phyloP scores from a whole-genome alignment of 2,329 filamentous ascomycete species.

The Phyllosticta citriasiana region DNA sequence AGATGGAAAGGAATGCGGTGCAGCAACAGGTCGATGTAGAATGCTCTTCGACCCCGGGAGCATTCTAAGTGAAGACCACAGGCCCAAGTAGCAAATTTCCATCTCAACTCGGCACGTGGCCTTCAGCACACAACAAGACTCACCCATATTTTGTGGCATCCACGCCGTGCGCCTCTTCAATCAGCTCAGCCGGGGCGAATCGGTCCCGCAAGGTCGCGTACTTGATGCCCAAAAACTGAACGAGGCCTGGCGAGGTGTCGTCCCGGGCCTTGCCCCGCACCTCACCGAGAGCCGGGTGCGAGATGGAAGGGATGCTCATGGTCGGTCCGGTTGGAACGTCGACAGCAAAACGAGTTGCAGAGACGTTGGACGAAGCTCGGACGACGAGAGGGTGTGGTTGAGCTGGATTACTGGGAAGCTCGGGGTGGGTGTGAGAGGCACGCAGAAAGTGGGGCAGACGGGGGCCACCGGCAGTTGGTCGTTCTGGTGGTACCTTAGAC shows the following conservation, averaged over 20 bases:
- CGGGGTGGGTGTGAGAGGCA: neutral
- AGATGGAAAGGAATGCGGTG: neutral
- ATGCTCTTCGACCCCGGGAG: neutral
- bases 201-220: constrained; percentile 30
- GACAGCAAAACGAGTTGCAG: neutral
- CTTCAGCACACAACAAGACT: neutral
- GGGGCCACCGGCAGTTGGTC: neutral
- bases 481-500: neutral
- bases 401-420: neutral
- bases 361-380: neutral
- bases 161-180: constrained; percentile 15
- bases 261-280: constrained; percentile 13
- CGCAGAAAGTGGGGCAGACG: neutral
- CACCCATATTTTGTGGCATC: constrained; percentile 30
- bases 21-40: no score
- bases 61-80: no score
- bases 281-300: constrained; percentile 16
- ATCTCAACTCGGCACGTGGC: no score
- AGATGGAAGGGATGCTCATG: constrained; percentile 7
- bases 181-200: constrained; percentile 24
- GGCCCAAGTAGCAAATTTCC: no score
- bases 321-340: neutral
- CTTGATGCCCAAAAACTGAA: constrained; percentile 29
- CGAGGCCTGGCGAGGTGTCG: constrained; percentile 15
- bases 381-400: neutral